Conservation (phyloP, 345 rosid genomes). For the Ceriops tagal region DNA sequence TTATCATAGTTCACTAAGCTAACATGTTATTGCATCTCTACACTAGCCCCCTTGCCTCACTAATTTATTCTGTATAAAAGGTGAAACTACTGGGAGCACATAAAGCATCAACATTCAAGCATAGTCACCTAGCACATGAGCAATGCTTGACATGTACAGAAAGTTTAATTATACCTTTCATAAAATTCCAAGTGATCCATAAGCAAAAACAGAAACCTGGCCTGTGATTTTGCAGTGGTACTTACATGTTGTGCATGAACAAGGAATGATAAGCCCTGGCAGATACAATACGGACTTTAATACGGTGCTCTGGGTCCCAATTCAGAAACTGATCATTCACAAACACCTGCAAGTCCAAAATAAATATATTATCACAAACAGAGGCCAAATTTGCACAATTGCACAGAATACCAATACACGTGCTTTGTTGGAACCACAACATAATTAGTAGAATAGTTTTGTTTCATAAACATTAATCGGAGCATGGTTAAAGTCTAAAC, state of each 20-base stretch:
- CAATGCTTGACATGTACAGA: neutral
- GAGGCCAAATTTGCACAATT: neutral
- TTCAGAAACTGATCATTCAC: constrained; percentile 90
- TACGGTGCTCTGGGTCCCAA: constrained; percentile 83
- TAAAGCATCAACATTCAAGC: neutral
- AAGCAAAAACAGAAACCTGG: neutral
- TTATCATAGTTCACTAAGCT: constrained; percentile 34
- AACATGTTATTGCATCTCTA: constrained; percentile 23
- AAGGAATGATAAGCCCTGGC: constrained; percentile 97
- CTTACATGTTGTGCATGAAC: constrained; percentile 99
- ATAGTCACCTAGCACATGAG: neutral
- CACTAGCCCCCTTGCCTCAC: constrained; percentile 5
- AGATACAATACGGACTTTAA: constrained; percentile 96
- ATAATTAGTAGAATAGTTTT: too few relatives aligned
- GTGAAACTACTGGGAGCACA: neutral
- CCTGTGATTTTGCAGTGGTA: constrained; percentile 1
- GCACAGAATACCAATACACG: neutral
- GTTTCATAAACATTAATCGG: too few relatives aligned
- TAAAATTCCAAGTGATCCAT: too few relatives aligned
- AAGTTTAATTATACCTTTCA: neutral
- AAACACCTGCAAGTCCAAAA: constrained; percentile 51
- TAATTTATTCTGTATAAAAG: neutral
- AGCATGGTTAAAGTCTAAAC: neutral
- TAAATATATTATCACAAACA: neutral
- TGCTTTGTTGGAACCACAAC: too few relatives aligned